Base-by-base conservation (phyloP, 441 rosid species). In the Populus hybrid region DNA sequence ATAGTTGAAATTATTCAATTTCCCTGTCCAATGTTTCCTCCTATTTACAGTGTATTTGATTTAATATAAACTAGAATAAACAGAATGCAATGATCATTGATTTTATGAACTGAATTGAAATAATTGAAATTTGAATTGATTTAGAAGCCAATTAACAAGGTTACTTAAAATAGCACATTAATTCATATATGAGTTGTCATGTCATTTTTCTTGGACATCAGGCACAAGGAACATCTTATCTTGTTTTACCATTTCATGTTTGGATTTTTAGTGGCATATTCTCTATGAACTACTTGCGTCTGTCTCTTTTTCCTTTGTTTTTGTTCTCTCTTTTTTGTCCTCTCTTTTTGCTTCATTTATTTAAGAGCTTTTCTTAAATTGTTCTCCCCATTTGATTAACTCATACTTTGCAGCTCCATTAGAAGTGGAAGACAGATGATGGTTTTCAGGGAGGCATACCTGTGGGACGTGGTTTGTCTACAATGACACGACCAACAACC, bases 401-500 rank as follows among this genome's bases (percentile, higher is more conserved):
- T 77, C 65, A 18, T 38, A 9, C 24, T 74, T 10, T 87, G 88
- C 90, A 88, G 98, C 81, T 87, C 28, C 28, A 26, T 16, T 86
- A 66, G 95, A 84, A 72, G 97, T 85, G 83, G 93, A 85, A 84
- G 83, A 71, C 89, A 38, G 86, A 82, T 76, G 93, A 88, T 82
- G 89, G 87, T 75, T 88, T 85, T 81, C 88, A 81, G 36, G 97
- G 95, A 79, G 88, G 85, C 75, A 74, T 89, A 71, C 95, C 96
- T 20, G 82, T 81, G 65, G 99, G 98, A 79, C 93, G 99, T 35
- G 99, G 99, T 79, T 85, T 91, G 76, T 92, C 99, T 76, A 93
- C 97, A 69, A 95, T 92, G 91, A 95, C 97, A 28, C 80, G 96
- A 70, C 99, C 99, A 75, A 95, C 98, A 64, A 93, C 97, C 42